These are phyloP conservation scores for Agaricus subrufescens DNA, from an alignment of 768 basidiomycete species.

Conservation along the genomic window DNA sequence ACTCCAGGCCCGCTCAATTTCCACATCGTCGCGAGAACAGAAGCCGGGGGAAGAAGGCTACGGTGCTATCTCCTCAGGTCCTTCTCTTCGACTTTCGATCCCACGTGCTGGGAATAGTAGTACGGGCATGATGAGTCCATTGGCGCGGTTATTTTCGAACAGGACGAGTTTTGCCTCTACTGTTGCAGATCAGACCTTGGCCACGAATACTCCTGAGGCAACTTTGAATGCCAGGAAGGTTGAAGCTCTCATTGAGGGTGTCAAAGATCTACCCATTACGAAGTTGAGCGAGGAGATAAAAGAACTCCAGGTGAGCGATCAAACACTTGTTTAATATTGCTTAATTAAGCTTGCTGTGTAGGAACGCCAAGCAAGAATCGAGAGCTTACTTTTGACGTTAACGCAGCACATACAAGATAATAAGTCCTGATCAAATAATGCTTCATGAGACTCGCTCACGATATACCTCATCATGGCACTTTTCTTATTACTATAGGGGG, in stretches of 20 bases:
- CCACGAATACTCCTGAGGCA: constrained; percentile 9
- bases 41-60: background rate
- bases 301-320: constrained; percentile 61
- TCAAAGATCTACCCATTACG: constrained; percentile 58
- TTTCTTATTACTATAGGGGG: no score
- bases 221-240: constrained; percentile 49
- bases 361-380: constrained; percentile 78
- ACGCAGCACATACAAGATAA: no score
- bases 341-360: constrained; percentile 17
- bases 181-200: constrained; percentile 17
- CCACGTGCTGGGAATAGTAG: constrained; percentile 8
- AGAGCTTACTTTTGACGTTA: constrained; percentile 57
- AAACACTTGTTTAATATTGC: background rate
- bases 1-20: background rate
- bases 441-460: no score
- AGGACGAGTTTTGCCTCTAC: constrained; percentile 10
- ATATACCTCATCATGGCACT: no score
- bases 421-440: no score
- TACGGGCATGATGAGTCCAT: constrained; percentile 12
- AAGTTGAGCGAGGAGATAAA: constrained; percentile 76
- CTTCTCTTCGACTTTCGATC: background rate
- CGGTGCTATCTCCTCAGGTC: background rate
- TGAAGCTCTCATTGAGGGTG: constrained; percentile 60
- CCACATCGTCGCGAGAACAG: background rate
- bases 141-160: constrained; percentile 10